Percentiles rank a stretch among this genome's conserved stretches.
Evolutionary conservation across 129 eudicot genomes (phyloP).

Genomic region (Helichrysum umbraculigerum): DNA sequence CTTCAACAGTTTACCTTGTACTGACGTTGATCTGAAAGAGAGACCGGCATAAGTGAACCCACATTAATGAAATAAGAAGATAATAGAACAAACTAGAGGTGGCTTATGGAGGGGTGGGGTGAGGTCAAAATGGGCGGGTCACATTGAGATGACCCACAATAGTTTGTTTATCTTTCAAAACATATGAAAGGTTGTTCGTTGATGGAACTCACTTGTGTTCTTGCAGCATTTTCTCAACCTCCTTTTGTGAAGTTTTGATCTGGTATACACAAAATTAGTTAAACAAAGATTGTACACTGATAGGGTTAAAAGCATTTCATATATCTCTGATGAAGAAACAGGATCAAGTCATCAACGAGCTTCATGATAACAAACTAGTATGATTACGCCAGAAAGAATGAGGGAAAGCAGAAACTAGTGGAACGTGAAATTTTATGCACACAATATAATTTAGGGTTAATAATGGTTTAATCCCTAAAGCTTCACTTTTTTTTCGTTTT

Average conservation of each 20-base stretch:
- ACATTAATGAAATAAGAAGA: not conserved
- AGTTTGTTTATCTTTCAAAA: too few relatives aligned
- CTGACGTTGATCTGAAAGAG: slow-evolving; percentile 52
- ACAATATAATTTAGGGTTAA: too few relatives aligned
- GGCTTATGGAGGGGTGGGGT: not conserved
- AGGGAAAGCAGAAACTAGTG: too few relatives aligned
- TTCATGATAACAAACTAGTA: not conserved
- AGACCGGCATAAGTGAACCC: slow-evolving; percentile 2
- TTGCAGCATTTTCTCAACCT: slow-evolving; percentile 63
- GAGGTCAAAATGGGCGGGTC: not conserved
- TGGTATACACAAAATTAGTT: slow-evolving; percentile 31
- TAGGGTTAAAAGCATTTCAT: not conserved
- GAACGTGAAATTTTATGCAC: not conserved
- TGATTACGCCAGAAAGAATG: too few relatives aligned
- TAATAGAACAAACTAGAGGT: not conserved
- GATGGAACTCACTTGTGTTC: slow-evolving; percentile 61
- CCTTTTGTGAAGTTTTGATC: slow-evolving; percentile 84
- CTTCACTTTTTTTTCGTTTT: too few relatives aligned
- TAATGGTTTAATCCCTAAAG: too few relatives aligned
- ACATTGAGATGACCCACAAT: too few relatives aligned
- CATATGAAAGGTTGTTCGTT: not conserved
- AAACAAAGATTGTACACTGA: not conserved
- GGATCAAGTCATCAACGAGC: not conserved
- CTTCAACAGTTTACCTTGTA: slow-evolving; percentile 78
- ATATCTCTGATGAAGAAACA: not conserved